phyloP scores from a whole-genome alignment of 345 rosid species.

The Pistacia atlantica region DNA sequence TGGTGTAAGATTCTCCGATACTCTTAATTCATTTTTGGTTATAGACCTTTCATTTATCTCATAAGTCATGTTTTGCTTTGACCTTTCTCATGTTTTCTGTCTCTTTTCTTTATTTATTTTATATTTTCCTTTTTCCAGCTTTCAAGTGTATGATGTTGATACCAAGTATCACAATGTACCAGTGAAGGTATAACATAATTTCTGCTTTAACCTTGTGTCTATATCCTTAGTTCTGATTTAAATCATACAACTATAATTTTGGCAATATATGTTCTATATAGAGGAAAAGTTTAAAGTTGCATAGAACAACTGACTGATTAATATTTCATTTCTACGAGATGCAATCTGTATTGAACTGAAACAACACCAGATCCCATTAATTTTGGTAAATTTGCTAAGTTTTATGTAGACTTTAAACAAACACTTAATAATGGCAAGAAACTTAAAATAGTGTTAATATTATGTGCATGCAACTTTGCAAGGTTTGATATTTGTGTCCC shows the following conservation, averaged over 20 bases:
- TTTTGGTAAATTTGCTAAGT: neutral
- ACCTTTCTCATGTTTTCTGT: slow-evolving; percentile 8
- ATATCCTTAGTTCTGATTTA: neutral
- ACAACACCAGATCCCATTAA: neutral
- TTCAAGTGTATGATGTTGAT: slow-evolving; percentile 75
- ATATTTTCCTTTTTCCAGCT: slow-evolving; percentile 37
- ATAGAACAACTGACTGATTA: neutral
- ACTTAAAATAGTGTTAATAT: neutral
- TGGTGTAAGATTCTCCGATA: slow-evolving; percentile 51
- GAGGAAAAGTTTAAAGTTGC: neutral
- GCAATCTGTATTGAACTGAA: neutral
- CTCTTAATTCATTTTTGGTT: neutral
- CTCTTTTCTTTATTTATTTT: too few species aligned
- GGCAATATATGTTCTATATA: neutral
- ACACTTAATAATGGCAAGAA: neutral
- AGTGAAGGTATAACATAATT: slow-evolving; percentile 54
- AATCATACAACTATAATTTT: neutral
- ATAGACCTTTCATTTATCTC: neutral
- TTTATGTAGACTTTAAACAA: neutral
- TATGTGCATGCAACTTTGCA: neutral
- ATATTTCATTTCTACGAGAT: neutral
- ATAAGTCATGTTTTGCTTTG: slow-evolving; percentile 1
- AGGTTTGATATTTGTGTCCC: neutral
- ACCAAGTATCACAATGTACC: slow-evolving; percentile 66
- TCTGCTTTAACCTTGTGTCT: slow-evolving; percentile 8